These are phyloP conservation scores for Populus hybrid DNA, from an alignment of 441 rosid genomes.

Conservation along the genomic window DNA sequence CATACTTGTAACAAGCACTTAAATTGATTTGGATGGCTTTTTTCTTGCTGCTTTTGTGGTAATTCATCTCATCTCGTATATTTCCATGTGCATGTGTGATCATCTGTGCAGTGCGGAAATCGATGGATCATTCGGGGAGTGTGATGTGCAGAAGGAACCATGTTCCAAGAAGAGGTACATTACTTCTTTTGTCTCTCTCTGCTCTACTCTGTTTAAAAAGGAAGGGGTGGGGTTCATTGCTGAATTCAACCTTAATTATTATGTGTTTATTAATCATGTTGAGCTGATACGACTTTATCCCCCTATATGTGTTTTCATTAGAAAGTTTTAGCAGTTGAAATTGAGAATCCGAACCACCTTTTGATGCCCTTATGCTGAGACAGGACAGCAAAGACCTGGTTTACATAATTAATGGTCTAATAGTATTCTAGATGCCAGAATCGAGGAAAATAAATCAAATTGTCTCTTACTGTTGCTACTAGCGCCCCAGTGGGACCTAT, in stretches of 20 bases:
- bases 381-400: not conserved
- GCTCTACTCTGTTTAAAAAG: not conserved
- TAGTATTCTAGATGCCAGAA: not conserved
- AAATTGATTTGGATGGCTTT: not conserved
- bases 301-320: not conserved
- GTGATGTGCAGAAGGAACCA: slow-evolving; percentile 65
- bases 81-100: slow-evolving; percentile 2
- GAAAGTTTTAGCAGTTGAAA: slow-evolving; percentile 1
- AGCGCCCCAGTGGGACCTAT: not conserved
- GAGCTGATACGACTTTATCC: not conserved
- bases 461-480: not conserved
- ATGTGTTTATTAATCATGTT: not conserved
- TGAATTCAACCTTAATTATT: not conserved
- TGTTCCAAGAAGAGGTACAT: slow-evolving; percentile 76
- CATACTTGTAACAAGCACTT: not conserved
- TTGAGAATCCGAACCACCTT: not conserved
- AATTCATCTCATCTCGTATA: not conserved
- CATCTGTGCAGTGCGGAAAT: slow-evolving; percentile 45
- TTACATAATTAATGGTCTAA: not conserved
- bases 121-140: slow-evolving; percentile 71
- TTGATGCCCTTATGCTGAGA: not conserved
- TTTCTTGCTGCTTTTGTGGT: not conserved
- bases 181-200: not conserved
- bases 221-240: not conserved
- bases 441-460: not conserved